Evolutionary conservation across 225 moss, liverwort and hornwort species (phyloP), one percentile per base, ranked within the genome.

Genomic region (Neckera pumila): DNA sequence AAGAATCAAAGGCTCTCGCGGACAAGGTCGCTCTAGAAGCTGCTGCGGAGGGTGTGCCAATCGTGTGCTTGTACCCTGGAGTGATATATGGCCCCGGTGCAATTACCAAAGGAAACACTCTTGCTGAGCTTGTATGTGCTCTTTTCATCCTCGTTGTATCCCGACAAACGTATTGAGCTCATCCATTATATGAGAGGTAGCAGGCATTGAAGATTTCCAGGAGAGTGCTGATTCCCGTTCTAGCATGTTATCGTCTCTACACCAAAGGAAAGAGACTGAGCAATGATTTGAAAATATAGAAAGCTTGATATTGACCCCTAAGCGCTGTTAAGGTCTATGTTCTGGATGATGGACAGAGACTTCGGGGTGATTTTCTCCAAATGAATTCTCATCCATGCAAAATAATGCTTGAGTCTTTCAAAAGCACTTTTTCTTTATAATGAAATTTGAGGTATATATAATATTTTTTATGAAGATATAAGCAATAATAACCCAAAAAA

Each of bases 1-100:
- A 97, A 89, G 95, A 91, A 90, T 97, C 97, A 14, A 97, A 97
- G 89, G 95, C 89, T 66, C 86, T 95, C n/a, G 97, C 97, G 17
- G 96, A 96, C 81, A 92, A 89, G 78, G 38, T 96, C 70, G 97
- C 91, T n/a, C 90, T 85, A 67, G 92, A 92, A 79, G 95, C 96
- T 80, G 96, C 94, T 76, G 91, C 77, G 49, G 87, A 94, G 42
- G 96, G 97, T 43, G 90, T 95, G 85, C 93, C 95, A 31, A 91
- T 97, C 56, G 89, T 97, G 85, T 79, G 88, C 70, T 60, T 96
- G 84, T 93, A 95, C 82, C 97, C 97, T 23, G 97, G 97, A 73
- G 51, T 93, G 38, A 87, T 96, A 69, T 97, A 96, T 57, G 96
- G 97, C 67, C 93, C 94, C 45, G 95, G 97, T 31, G 51, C 92